Percentiles rank a stretch among this genome's conserved stretches.
Evolutionary conservation across 345 rosid species (phyloP).

Genomic region (Eucalyptus cloeziana): DNA sequence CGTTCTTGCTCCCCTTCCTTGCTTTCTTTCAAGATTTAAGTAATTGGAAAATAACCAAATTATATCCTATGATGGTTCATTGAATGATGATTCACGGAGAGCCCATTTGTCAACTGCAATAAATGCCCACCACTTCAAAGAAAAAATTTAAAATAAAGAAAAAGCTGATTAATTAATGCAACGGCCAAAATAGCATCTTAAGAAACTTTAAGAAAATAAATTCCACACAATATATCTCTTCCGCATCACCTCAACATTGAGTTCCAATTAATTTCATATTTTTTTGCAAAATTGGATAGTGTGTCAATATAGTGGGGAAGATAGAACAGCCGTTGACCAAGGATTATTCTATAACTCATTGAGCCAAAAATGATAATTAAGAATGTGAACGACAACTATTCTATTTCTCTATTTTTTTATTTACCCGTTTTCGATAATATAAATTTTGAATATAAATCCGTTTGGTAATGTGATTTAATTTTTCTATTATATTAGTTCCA

Average conservation of each 20-base stretch:
- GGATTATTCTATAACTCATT: too few species aligned
- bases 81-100: neutral
- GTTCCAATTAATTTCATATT: neutral
- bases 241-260: neutral
- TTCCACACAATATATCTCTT: neutral
- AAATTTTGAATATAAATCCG: accelerated
- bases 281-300: neutral
- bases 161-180: neutral
- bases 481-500: too few species aligned
- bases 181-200: neutral
- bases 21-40: neutral
- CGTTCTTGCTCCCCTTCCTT: too few species aligned
- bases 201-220: neutral
- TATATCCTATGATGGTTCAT: neutral
- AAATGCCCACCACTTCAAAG: neutral
- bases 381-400: accelerated
- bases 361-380: too few species aligned
- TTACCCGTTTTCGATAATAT: accelerated
- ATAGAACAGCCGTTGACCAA: accelerated
- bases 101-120: neutral
- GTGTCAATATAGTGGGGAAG: accelerated
- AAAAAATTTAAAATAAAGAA: neutral
- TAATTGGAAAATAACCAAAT: neutral
- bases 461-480: accelerated
- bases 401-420: too few species aligned